Evolutionary conservation across 2,329 filamentous ascomycete genomes (phyloP).

Genomic region (Hirsutella minnesotensis): DNA sequence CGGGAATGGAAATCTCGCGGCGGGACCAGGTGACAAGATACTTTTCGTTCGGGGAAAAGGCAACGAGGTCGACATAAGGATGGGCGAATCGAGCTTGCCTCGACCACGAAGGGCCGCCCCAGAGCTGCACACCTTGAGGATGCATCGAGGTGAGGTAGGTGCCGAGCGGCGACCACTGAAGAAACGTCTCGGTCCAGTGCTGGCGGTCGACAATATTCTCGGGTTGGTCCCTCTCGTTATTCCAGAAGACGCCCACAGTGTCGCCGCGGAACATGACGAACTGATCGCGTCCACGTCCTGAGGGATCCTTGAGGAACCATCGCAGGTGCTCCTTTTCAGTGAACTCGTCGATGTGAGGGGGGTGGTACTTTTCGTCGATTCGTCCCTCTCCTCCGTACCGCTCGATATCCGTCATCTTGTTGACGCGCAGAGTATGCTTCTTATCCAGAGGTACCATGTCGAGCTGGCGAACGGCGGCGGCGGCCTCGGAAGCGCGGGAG

Average conservation of each 20-base stretch:
- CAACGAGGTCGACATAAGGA: constrained; percentile 87
- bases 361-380: constrained; percentile 79
- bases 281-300: constrained; percentile 77
- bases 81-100: constrained; percentile 90
- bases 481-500: constrained; percentile 77
- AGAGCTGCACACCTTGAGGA: constrained; percentile 90
- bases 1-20: constrained; percentile 82
- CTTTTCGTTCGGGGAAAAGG: constrained; percentile 87
- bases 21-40: constrained; percentile 97
- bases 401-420: constrained; percentile 97
- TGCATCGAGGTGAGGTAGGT: constrained; percentile 93
- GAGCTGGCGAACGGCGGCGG: constrained; percentile 79
- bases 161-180: constrained; percentile 93
- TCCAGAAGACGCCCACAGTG: constrained; percentile 92
- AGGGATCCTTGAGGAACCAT: constrained; percentile 80
- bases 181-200: constrained; percentile 96
- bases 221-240: constrained; percentile 85
- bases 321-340: constrained; percentile 86
- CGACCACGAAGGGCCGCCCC: constrained; percentile 84
- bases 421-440: constrained; percentile 88
- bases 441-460: constrained; percentile 85
- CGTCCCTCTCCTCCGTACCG: constrained; percentile 89
- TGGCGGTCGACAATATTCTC: constrained; percentile 84
- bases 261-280: constrained; percentile 91
- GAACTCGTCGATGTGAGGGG: constrained; percentile 75